Base-by-base conservation (phyloP, 371 early-diverging fungal species). In the Mucor plumbeus region DNA sequence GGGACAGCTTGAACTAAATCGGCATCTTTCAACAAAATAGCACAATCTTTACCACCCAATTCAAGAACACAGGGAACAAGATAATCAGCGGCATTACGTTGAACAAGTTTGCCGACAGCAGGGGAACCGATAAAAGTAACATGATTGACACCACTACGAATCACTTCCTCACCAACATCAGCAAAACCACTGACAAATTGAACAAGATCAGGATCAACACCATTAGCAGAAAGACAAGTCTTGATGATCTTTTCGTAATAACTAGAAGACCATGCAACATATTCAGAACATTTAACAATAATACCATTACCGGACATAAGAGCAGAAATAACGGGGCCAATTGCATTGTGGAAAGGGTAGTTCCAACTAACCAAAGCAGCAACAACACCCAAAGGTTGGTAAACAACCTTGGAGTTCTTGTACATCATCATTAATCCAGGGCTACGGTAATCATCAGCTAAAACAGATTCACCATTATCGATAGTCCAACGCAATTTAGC, bases 41-140 rank as follows among this genome's bases (percentile, higher is more conserved):
- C 92, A 57, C 88, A 87, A 80, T 94, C 94, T 76, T 95, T 95
- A 61, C 97, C 97, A 58, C 97, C 97, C 43, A 97, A 82, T 80
- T 97, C 97, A 11, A 97, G 86, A 17, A 93, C 83, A 62, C 93
- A 92, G 0, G 95, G 96, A 5, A 93, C 93, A 62, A 97, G 81
- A 21, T 86, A 72, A 54, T 86, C 83, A 33, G 90, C 79, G 14
- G 95, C 95, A 35, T 90, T 87, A 35, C 77, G 79, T 80, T 92
- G 92, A 34, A 94, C 90, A 53, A 87, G 69, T 70, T 87, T 87
- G 36, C 95, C 95, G 21, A 95, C 94, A 58, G 78, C 82, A 21
- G 94, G 91, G 5, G 94, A 94, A 15, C 94, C 94, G 69, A 94
- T 94, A 67, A 95, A 95, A 0, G 93, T 93, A 41, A 95, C 84